Evolutionary conservation across 2,329 filamentous ascomycete species (phyloP).

Genomic region (Ceratocystis cacaofunesta): DNA sequence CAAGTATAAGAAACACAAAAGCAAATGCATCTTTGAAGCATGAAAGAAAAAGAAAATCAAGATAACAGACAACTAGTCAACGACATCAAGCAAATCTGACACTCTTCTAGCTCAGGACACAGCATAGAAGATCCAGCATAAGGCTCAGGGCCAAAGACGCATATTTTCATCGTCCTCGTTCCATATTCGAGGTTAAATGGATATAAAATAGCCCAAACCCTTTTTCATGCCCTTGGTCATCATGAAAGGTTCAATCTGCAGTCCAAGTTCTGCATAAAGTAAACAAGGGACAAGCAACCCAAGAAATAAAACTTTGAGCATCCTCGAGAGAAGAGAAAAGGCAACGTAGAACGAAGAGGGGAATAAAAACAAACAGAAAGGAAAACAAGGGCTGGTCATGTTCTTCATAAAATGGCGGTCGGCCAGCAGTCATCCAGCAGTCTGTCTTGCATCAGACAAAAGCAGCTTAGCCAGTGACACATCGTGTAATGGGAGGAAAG

Average conservation of each 20-base stretch:
- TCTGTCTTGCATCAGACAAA: not conserved
- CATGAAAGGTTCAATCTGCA: too few species aligned
- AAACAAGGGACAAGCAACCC: not conserved
- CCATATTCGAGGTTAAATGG: not conserved
- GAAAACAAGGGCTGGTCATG: conserved; percentile 15
- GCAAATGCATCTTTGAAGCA: too few species aligned
- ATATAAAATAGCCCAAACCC: not conserved
- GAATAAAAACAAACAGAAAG: conserved; percentile 11
- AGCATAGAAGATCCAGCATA: not conserved
- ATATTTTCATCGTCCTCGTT: not conserved
- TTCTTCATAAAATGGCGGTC: conserved; percentile 3
- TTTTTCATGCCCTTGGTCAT: not conserved
- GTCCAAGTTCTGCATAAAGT: not conserved
- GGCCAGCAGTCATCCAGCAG: not conserved
- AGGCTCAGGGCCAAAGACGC: not conserved
- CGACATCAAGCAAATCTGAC: too few species aligned
- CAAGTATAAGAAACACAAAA: too few species aligned
- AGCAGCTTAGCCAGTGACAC: not conserved
- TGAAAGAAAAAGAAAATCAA: not conserved
- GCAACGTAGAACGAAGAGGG: not conserved
- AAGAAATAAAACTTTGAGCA: not conserved
- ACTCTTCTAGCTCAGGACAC: too few species aligned
- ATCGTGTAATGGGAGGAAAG: not conserved
- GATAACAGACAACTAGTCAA: not conserved
- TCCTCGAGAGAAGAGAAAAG: not conserved